Base-by-base conservation (phyloP, 2,329 filamentous ascomycete species). In the Leptographium wingfieldii region DNA sequence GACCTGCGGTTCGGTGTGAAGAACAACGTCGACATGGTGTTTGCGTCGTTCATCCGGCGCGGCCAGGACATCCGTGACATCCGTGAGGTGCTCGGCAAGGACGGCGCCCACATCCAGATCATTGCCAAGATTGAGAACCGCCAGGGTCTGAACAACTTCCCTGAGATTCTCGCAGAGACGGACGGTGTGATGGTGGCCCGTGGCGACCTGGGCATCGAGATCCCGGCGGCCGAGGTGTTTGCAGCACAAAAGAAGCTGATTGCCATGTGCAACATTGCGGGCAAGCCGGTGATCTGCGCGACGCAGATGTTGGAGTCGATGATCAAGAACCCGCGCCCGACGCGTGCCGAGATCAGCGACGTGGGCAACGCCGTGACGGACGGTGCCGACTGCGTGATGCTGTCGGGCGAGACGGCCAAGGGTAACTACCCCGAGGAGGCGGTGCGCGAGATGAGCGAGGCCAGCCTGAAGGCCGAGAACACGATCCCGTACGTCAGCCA, bases 211-310 rank as follows among this genome's bases (percentile, higher is more conserved):
- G 94, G 94, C 80, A 99, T 99, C 69, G 94, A 99, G 79, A 99
- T 99, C 69, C 92, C 94, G 56, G 92, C 94, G 63, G 90, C 92
- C 65, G 94, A 99, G 82, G 94, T 99, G 67, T 99, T 99, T 77
- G 90, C 95, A 68, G 94, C 94, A 60, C 94, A 99, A 82, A 99
- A 99, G 88, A 99, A 99, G 90, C 92, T 99, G 84, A 99, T 99
- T 76, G 92, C 94, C 77, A 97, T 97, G 86, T 99, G 94, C 85
- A 99, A 99, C 82, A 86, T 96, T 72, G 92, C 91, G 68, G 94
- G 94, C 76, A 99, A 99, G 84, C 94, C 94, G 67, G 92, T 92
- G 74, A 96, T 99, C 74, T 97, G 92, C 77, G 94, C 94, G 62
- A 99, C 94, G 49, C 94, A 99, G 81, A 99, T 99, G 94, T 84